These are phyloP conservation scores for Candida nemodendra DNA, from an alignment of 805 yeast species.

Conservation along the genomic window DNA sequence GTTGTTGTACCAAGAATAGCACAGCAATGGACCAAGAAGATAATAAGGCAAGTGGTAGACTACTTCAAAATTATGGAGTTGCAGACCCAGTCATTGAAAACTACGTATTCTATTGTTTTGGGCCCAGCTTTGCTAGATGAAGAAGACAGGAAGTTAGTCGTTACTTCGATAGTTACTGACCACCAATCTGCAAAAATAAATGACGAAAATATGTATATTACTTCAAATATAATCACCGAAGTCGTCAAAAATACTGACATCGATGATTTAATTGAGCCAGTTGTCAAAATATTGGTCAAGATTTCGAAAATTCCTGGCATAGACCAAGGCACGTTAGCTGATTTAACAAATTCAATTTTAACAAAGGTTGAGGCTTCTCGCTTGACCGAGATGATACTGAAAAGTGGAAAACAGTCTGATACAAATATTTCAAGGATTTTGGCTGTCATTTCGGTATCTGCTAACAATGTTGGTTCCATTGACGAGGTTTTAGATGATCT, in stretches of 20 bases:
- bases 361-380: constrained; percentile 8
- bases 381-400: constrained; percentile 14
- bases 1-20: constrained; percentile 8
- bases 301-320: constrained; percentile 14
- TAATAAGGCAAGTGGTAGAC: constrained; percentile 18
- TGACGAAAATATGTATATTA: constrained; percentile 10
- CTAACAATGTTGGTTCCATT: constrained; percentile 33
- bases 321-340: constrained; percentile 21
- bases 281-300: constrained; percentile 16
- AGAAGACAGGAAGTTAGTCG: constrained; percentile 6
- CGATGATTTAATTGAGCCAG: constrained; percentile 4
- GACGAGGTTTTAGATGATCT: constrained; percentile 20
- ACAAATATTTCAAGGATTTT: constrained; percentile 28
- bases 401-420: constrained; percentile 23
- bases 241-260: constrained; percentile 7
- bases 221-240: constrained; percentile 13
- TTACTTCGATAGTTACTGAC: constrained; percentile 6
- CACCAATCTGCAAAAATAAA: constrained; percentile 13
- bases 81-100: constrained; percentile 16
- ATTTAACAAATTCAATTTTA: constrained; percentile 19
- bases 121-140: constrained; percentile 8
- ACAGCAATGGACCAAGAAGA: constrained; percentile 20
- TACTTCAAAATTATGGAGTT: constrained; percentile 23
- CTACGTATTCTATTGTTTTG: constrained; percentile 13
- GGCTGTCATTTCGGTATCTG: constrained; percentile 34